Evolutionary conservation across 495 filamentous ascomycete genomes (phyloP).

Genomic region (Penicillium angulare): DNA sequence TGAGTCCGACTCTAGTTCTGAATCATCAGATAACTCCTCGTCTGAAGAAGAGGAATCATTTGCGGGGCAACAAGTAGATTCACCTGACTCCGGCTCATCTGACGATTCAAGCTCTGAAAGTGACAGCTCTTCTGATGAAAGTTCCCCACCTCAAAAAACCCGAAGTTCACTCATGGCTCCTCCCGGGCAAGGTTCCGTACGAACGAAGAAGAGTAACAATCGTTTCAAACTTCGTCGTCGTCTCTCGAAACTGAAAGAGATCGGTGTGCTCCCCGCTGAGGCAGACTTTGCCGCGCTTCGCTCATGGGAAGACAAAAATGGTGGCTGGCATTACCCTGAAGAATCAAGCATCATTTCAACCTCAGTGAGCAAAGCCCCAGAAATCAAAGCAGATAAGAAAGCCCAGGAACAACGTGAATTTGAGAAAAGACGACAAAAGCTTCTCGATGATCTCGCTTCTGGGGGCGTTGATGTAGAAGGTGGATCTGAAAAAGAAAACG

Average conservation of each 20-base stretch:
- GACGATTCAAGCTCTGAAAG: slow-evolving; percentile 33
- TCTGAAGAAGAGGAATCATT: neutral
- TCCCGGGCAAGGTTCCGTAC: slow-evolving; percentile 43
- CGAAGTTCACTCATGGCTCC: slow-evolving; percentile 16
- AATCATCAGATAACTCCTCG: neutral
- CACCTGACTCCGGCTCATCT: slow-evolving; percentile 20
- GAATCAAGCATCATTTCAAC: slow-evolving; percentile 13
- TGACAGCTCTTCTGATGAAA: slow-evolving; percentile 30
- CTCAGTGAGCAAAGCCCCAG: slow-evolving; percentile 9
- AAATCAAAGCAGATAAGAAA: slow-evolving; percentile 16
- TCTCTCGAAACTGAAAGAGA: slow-evolving; percentile 48
- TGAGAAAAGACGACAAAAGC: slow-evolving; percentile 48
- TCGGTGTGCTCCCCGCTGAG: slow-evolving; percentile 45
- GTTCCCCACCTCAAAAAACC: slow-evolving; percentile 3
- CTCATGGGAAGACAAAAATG: slow-evolving; percentile 32
- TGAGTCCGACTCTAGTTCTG: neutral
- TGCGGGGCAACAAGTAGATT: neutral
- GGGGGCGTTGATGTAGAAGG: slow-evolving; percentile 51
- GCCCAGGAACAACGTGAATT: slow-evolving; percentile 37
- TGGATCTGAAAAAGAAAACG: slow-evolving; percentile 36
- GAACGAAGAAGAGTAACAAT: slow-evolving; percentile 55
- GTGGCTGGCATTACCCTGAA: slow-evolving; percentile 25
- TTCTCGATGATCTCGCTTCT: slow-evolving; percentile 49
- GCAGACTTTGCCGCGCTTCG: slow-evolving; percentile 49
- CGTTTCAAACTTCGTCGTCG: slow-evolving; percentile 48